A percentile compares a stretch with the other conserved stretches of the same genome.
Evolutionary conservation across 1,139 yeast genomes (phyloP).

Genomic region (Protomyces arabidopsidicola): DNA sequence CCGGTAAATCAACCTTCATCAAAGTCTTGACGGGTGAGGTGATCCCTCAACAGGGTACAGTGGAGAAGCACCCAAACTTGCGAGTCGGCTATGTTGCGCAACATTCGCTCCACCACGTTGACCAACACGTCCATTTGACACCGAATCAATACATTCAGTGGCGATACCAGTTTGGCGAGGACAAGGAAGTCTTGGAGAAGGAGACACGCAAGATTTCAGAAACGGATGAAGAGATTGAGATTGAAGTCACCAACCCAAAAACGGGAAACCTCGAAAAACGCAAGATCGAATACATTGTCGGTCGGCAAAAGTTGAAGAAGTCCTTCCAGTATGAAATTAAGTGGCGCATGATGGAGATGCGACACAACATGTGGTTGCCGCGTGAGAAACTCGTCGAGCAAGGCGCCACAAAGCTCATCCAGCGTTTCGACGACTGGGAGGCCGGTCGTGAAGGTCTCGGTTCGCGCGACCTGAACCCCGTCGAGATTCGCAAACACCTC

Average conservation of each 20-base stretch:
- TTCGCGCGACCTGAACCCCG: constrained; percentile 84
- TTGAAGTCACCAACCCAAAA: constrained; percentile 62
- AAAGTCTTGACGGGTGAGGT: constrained; percentile 93
- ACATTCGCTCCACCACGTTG: constrained; percentile 96
- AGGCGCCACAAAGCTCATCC: constrained; percentile 84
- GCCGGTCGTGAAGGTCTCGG: constrained; percentile 98
- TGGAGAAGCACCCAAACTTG: constrained; percentile 95
- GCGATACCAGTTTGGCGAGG: constrained; percentile 97
- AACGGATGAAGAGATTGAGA: constrained; percentile 73
- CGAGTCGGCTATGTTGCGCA: constrained; percentile 98
- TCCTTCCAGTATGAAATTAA: constrained; percentile 94
- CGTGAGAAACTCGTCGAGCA: constrained; percentile 71
- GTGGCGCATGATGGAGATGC: constrained; percentile 92
- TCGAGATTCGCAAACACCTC: constrained; percentile 90
- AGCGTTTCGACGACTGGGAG: constrained; percentile 95
- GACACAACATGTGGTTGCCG: constrained; percentile 89
- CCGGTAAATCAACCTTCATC: constrained; percentile 96
- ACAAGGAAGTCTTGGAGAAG: constrained; percentile 89
- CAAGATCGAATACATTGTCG: constrained; percentile 86
- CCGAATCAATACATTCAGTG: constrained; percentile 97
- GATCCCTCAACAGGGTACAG: constrained; percentile 78
- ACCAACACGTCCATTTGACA: constrained; percentile 93
- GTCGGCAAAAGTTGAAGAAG: constrained; percentile 93
- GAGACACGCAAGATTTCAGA: constrained; percentile 87
- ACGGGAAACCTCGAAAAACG: constrained; percentile 84